Conservation (phyloP, 768 basidiomycete species). For the Crucibulum laeve region DNA sequence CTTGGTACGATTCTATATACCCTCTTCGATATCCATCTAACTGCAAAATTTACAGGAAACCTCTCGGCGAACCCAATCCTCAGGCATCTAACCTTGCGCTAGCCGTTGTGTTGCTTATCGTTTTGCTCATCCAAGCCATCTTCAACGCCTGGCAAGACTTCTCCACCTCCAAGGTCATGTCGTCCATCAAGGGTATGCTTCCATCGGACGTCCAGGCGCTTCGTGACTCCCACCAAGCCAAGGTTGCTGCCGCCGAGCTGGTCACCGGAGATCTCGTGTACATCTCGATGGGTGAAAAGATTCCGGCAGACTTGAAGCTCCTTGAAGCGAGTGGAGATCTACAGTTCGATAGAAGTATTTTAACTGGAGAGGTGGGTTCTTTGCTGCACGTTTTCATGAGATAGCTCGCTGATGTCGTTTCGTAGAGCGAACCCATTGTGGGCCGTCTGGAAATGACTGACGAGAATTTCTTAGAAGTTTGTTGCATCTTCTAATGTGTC, state of each 20-base stretch:
- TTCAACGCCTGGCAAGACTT: conserved; percentile 55
- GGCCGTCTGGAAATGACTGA: conserved; percentile 28
- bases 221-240: conserved; percentile 41
- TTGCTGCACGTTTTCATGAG: neutral
- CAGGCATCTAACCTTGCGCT: conserved; percentile 54
- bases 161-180: conserved; percentile 54
- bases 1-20: conserved; percentile 26
- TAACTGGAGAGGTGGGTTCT: conserved; percentile 48
- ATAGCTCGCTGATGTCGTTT: neutral
- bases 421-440: conserved; percentile 27
- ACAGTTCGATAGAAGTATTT: conserved; percentile 56
- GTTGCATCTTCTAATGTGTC: neutral
- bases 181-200: conserved; percentile 61
- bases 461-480: conserved; percentile 24
- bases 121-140: conserved; percentile 29
- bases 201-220: conserved; percentile 61
- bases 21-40: neutral
- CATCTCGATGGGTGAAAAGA: conserved; percentile 60
- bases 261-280: conserved; percentile 66
- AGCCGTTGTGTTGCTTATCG: conserved; percentile 48
- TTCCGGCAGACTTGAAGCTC: conserved; percentile 70
- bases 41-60: conserved; percentile 38
- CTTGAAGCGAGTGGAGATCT: conserved; percentile 54
- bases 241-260: conserved; percentile 54
- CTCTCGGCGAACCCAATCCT: conserved; percentile 53